phyloP scores from a whole-genome alignment of 2,329 filamentous ascomycete species.

The Hypomyces rosellus region DNA sequence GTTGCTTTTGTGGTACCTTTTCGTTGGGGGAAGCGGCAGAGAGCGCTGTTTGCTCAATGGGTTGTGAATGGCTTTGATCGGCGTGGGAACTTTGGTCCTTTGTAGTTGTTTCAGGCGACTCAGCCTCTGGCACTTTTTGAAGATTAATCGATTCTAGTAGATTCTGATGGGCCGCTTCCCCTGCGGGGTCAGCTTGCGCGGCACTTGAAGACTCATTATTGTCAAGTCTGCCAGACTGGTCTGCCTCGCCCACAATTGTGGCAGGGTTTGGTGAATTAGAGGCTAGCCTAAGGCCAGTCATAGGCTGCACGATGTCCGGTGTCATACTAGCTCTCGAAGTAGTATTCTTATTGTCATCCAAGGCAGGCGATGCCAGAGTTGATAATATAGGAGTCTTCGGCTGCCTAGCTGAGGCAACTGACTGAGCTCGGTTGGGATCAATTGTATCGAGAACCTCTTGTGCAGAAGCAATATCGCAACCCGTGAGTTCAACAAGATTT shows the following conservation, averaged over 20 bases:
- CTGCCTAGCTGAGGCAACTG: background rate
- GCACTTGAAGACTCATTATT: background rate
- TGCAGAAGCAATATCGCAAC: conserved; percentile 58
- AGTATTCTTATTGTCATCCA: conserved; percentile 1
- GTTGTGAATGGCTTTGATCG: background rate
- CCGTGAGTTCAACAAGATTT: conserved; percentile 67
- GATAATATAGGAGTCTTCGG: conserved; percentile 4
- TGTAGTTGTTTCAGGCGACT: background rate
- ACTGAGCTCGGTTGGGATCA: conserved; percentile 12
- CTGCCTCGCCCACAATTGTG: conserved; percentile 1
- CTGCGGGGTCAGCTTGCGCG: conserved; percentile 11
- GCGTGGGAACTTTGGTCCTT: background rate
- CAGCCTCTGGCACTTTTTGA: background rate
- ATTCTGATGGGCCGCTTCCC: conserved; percentile 11
- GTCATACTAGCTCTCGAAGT: conserved; percentile 16
- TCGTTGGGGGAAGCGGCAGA: background rate
- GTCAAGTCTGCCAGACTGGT: background rate
- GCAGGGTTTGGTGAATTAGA: conserved; percentile 19
- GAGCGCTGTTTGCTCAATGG: background rate
- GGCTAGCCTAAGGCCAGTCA: conserved; percentile 26
- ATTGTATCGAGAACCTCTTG: conserved; percentile 46
- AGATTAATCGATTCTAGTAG: conserved; percentile 12
- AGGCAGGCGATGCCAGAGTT: background rate
- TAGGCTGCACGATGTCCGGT: conserved; percentile 25
- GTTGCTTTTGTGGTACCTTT: conserved; percentile 10